phyloP scores from a whole-genome alignment of 768 basidiomycete species.

The Lyophyllum atratum region DNA sequence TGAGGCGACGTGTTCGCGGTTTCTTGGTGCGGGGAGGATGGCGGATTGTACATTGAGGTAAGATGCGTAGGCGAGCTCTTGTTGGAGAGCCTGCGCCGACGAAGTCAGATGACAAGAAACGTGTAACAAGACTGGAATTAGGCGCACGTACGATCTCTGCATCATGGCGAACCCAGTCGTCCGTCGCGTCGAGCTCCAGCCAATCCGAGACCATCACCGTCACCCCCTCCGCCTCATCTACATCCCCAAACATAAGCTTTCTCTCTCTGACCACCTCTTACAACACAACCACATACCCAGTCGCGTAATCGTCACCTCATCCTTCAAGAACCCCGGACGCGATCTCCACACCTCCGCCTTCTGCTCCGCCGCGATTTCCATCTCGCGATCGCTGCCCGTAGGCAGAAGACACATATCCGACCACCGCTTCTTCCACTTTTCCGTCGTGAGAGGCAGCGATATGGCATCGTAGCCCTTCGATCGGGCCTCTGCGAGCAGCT shows the following conservation, averaged over 20 bases:
- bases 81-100: conserved; percentile 73
- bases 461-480: conserved; percentile 73
- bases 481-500: conserved; percentile 51
- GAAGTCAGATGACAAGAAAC: conserved; percentile 2
- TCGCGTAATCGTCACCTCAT: conserved; percentile 88
- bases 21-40: conserved; percentile 86
- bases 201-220: conserved; percentile 87
- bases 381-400: conserved; percentile 40
- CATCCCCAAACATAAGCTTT: neutral
- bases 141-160: conserved; percentile 78
- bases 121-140: neutral
- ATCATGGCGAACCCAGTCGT: conserved; percentile 95
- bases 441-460: conserved; percentile 87
- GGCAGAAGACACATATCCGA: conserved; percentile 81
- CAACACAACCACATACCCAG: conserved; percentile 60
- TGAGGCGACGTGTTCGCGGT: conserved; percentile 82
- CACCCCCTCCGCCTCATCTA: conserved; percentile 75
- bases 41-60: conserved; percentile 87
- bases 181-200: conserved; percentile 91
- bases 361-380: conserved; percentile 47
- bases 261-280: neutral
- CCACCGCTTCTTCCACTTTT: conserved; percentile 88
- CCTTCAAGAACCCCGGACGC: conserved; percentile 72
- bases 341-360: conserved; percentile 87
- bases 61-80: conserved; percentile 90